These are phyloP conservation scores for Cadophora sp. DNA, from an alignment of 2,329 filamentous ascomycete species.

Conservation along the genomic window DNA sequence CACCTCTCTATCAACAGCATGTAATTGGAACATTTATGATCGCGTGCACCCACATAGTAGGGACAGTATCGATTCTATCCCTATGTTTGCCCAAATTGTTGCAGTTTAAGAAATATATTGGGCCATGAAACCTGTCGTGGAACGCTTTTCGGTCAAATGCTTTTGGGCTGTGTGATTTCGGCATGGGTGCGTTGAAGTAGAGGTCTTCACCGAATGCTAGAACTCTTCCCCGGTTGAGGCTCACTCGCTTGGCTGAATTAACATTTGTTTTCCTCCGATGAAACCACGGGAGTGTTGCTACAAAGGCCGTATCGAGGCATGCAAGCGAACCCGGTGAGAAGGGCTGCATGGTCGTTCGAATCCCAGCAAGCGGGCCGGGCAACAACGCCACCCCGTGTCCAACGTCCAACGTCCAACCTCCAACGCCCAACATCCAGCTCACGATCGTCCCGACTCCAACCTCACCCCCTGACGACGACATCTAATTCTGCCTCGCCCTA, in stretches of 20 bases:
- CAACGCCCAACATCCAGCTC: background rate
- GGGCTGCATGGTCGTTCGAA: background rate
- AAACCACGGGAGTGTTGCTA: background rate
- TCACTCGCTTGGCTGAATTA: background rate
- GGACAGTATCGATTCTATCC: background rate
- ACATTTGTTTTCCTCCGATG: background rate
- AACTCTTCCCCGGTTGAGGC: background rate
- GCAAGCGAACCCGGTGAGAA: conserved; percentile 4
- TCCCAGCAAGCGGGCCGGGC: background rate
- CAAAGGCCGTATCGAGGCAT: conserved; percentile 1
- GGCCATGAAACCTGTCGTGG: conserved; percentile 1
- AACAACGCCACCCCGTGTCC: conserved; percentile 3
- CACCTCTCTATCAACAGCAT: background rate
- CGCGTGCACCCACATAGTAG: background rate
- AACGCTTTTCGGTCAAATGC: background rate
- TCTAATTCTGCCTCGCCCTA: background rate
- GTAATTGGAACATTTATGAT: background rate
- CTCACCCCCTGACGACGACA: background rate
- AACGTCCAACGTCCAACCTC: background rate
- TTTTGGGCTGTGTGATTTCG: background rate
- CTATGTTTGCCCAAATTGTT: background rate
- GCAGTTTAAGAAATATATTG: background rate
- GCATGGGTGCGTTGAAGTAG: background rate
- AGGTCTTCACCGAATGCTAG: background rate
- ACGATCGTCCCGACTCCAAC: background rate